Percentiles rank a stretch among this genome's conserved stretches.
phyloP scores from a whole-genome alignment of 371 early-diverging fungal species.

The Apophysomyces sp. region DNA sequence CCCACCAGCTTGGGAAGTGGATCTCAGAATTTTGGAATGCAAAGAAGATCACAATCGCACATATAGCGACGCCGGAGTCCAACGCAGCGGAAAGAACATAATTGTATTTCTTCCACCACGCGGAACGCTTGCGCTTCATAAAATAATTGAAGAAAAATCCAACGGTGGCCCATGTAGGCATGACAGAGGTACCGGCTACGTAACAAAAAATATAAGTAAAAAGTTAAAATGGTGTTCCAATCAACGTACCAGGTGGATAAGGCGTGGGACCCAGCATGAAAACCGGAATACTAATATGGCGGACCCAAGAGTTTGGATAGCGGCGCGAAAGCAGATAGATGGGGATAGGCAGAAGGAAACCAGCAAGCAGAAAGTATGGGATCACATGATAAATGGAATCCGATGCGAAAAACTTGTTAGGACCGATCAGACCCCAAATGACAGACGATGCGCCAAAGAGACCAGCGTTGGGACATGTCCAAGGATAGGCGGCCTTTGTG shows the following conservation, averaged over 20 bases:
- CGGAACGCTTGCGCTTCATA: conserved; percentile 44
- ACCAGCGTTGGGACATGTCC: conserved; percentile 48
- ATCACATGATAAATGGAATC: conserved; percentile 44
- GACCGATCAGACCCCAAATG: conserved; percentile 69
- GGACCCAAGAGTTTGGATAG: conserved; percentile 48
- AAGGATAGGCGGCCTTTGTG: conserved; percentile 44
- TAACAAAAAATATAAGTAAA: neutral
- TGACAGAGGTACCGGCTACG: conserved; percentile 35
- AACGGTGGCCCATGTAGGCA: conserved; percentile 56
- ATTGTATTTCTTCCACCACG: conserved; percentile 70
- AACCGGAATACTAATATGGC: conserved; percentile 55
- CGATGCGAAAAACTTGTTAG: conserved; percentile 55
- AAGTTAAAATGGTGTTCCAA: neutral
- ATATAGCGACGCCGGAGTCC: conserved; percentile 65
- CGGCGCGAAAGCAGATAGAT: conserved; percentile 39
- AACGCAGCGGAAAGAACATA: conserved; percentile 71
- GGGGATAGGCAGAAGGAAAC: conserved; percentile 50
- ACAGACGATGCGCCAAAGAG: conserved; percentile 44
- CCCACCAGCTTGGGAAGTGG: conserved; percentile 43
- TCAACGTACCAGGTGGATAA: conserved; percentile 22
- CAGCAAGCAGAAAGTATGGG: conserved; percentile 41
- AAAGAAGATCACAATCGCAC: conserved; percentile 50
- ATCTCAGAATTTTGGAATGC: conserved; percentile 39
- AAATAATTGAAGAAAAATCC: conserved; percentile 65
- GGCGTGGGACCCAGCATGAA: conserved; percentile 40